These are phyloP conservation scores for Stephania japonica DNA, from an alignment of 164 flowering plant genomes.

Conservation along the genomic window DNA sequence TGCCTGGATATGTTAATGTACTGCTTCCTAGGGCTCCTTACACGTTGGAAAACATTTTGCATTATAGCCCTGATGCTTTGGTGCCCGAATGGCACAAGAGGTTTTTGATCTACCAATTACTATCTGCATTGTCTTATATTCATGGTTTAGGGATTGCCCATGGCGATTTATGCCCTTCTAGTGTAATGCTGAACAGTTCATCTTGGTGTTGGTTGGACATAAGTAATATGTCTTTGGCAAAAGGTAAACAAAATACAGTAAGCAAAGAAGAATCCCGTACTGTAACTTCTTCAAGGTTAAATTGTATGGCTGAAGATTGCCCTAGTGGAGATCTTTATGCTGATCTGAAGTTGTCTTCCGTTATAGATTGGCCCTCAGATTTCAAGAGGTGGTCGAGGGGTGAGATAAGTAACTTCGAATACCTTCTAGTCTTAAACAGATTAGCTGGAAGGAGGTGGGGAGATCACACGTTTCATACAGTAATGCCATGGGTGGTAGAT, in stretches of 20 bases:
- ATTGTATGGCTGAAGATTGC: conserved; percentile 44
- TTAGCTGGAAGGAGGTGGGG: conserved; percentile 99
- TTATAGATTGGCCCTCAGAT: conserved; percentile 57
- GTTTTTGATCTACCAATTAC: conserved; percentile 73
- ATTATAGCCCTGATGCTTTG: conserved; percentile 64
- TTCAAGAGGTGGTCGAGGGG: conserved; percentile 88
- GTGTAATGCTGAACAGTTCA: conserved; percentile 49
- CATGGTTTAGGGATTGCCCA: conserved; percentile 74
- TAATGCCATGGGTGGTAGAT: conserved; percentile 99
- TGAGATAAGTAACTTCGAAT: conserved; percentile 88
- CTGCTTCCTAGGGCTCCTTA: conserved; percentile 62
- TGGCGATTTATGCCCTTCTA: conserved; percentile 68
- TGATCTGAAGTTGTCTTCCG: conserved; percentile 50
- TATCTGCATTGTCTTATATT: conserved; percentile 66
- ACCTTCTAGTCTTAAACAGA: conserved; percentile 73
- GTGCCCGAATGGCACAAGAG: conserved; percentile 67
- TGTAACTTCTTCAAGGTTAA: conserved; percentile 17
- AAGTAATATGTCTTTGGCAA: conserved; percentile 27
- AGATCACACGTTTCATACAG: conserved; percentile 77
- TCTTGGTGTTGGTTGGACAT: conserved; percentile 70
- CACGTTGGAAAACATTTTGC: conserved; percentile 67
- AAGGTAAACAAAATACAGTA: conserved; percentile 13
- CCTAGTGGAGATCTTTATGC: conserved; percentile 50
- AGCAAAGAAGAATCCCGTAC: conserved; percentile 12
- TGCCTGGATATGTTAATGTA: conserved; percentile 31